phyloP scores from a whole-genome alignment of 768 basidiomycete species.

The Tricholoma sp. region DNA sequence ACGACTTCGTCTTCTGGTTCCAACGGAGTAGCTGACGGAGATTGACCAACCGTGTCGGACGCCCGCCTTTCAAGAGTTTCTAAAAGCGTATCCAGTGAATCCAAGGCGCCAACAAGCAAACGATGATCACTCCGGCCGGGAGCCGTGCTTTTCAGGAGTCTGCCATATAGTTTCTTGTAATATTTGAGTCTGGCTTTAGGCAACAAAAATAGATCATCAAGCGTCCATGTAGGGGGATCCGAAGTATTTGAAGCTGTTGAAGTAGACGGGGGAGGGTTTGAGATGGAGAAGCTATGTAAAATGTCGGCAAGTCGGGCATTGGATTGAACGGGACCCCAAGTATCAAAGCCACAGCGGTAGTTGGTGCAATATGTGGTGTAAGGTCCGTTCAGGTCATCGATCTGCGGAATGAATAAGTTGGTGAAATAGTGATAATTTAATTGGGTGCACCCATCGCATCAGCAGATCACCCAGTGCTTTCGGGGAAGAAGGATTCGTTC shows the following conservation, averaged over 20 bases:
- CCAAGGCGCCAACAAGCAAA: constrained; percentile 73
- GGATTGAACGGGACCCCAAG: constrained; percentile 71
- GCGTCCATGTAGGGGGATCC: constrained; percentile 59
- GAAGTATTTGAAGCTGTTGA: constrained; percentile 27
- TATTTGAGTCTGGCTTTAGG: constrained; percentile 84
- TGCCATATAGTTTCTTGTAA: constrained; percentile 85
- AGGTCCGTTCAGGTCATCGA: constrained; percentile 84
- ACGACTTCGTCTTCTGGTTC: constrained; percentile 53
- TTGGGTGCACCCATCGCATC: constrained; percentile 86
- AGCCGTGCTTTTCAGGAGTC: constrained; percentile 79
- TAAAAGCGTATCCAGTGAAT: constrained; percentile 73
- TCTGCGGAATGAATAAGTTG: constrained; percentile 42
- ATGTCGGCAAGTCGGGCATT: constrained; percentile 69
- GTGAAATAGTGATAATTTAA: constrained; percentile 1
- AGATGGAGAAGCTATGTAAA: constrained; percentile 61
- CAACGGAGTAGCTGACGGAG: constrained; percentile 13
- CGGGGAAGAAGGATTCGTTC: constrained; percentile 85
- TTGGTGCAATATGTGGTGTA: constrained; percentile 78
- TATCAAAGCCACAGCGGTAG: constrained; percentile 75
- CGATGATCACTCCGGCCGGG: constrained; percentile 85
- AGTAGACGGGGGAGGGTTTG: constrained; percentile 53
- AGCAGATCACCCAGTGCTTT: constrained; percentile 92
- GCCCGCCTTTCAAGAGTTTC: constrained; percentile 57
- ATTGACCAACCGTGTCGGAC: constrained; percentile 44
- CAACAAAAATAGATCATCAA: constrained; percentile 84